Evolutionary conservation across 495 filamentous ascomycete genomes (phyloP), one percentile per base, ranked within the genome.

Genomic region (Schizothecium vesticola): DNA sequence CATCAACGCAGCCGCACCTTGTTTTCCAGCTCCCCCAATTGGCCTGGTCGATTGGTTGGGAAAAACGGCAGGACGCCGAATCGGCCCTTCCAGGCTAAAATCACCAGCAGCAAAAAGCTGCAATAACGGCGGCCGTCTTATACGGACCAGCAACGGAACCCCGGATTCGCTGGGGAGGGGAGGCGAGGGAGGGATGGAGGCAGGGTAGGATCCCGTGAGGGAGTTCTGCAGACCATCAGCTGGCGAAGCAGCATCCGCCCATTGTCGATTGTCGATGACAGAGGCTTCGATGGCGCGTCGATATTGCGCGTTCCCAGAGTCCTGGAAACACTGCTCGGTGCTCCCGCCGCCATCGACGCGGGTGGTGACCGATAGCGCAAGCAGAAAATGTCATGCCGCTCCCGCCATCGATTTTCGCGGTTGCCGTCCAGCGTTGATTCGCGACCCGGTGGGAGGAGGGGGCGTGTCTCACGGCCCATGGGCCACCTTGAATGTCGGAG

Each of bases 71-170:
- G 59, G 64, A 70, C 65, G 71, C 66, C 70, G 73, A 78, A 78
- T 78, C 76, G 77, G 77, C 74, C 77, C 75, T 79, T 78, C 75
- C 75, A 77, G 77, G 75, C 77, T 79, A 79, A 78, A 78, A 56
- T 70, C 76, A 58, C 43, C 60, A 56, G 63, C 69, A 71, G 69
- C 59, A 65, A 56, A 66, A 62, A 55, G 65, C 73, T 67, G 56
- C 68, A 69, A 73, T 73, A 76, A 72, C 70, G 71, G 71, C 67
- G 68, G 69, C 74, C 72, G 71, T 72, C 70, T 70, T 74, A 67
- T 67, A 71, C 65, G 67, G 75, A 55, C 66, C 72, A 63, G 61
- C 73, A 69, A 69, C 71, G 72, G 71, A 71, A 68, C 73, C 74
- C 75, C 74, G 70, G 74, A 76, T 75, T 77, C 72, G 69, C 71